Base-by-base conservation (phyloP, 257 asterid genomes). In the Penstemon eatonii region DNA sequence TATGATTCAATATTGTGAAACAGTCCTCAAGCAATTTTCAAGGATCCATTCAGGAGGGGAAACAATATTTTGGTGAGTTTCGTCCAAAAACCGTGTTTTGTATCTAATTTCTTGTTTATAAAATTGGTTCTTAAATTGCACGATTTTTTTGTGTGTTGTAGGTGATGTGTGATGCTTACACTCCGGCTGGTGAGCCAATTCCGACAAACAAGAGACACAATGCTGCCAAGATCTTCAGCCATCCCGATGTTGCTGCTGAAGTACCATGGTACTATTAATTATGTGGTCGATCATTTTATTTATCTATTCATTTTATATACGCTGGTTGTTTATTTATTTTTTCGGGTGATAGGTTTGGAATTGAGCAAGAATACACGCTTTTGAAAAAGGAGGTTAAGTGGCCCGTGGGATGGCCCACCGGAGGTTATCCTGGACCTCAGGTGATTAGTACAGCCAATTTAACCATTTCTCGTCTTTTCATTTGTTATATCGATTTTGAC, bases 351-450 rank as follows among this genome's bases (percentile, higher is more conserved):
- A 84, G 90, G 90, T 84, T 60, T 68, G 90, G 90, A 5, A 80
- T 84, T 53, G 87, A 85, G 75, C 87, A 85, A 82, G 90, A 85
- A 60, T 85, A 85, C 55, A 85, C 90, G 67, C 69, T 85, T 42
- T 69, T 85, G 75, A 81, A 85, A 63, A 85, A 66, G 75, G 79
- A 78, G 37, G 74, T 82, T 11, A 82, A 71, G 41, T 85, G 90
- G 90, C 90, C 90, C 3, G 63, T 85, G 18, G 90, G 90, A 42
- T 85, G 90, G 90, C 87, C 87, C 13, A 8, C 67, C 25, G 87
- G 90, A 18, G 90, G 90, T 45, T 85, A n/a, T 40, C 90, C 90
- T 13, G 87, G 87, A 51, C 87, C 90, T 45, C 90, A 84, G 89
- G 89, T 84, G 60, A 56, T 45, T 37, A 12, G 12, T 42, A 1